phyloP scores from a whole-genome alignment of 1,284 basidiomycete genomes.

The Limonomyces culmigenus region DNA sequence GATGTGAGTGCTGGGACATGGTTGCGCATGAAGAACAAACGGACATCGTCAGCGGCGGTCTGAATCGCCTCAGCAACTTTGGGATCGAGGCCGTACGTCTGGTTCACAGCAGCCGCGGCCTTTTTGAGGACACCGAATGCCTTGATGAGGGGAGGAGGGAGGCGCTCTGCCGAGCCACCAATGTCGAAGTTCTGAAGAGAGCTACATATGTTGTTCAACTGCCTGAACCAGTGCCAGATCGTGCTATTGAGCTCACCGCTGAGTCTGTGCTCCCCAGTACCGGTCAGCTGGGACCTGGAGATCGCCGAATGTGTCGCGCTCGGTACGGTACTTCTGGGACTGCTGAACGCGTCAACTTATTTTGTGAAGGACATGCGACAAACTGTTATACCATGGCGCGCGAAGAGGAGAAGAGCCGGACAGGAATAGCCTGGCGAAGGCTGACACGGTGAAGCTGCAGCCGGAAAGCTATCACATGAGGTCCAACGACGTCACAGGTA shows the following conservation, averaged over 20 bases:
- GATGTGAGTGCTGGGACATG: constrained; percentile 2
- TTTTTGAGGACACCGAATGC: constrained; percentile 98
- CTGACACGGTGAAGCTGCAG: too few relatives aligned
- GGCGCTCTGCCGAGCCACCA: constrained; percentile 83
- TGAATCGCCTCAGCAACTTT: constrained; percentile 85
- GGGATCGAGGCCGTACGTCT: constrained; percentile 80
- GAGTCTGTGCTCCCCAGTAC: constrained; percentile 99
- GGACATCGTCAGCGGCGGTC: constrained; percentile 84
- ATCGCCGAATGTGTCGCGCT: constrained; percentile 84
- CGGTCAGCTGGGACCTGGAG: constrained; percentile 87
- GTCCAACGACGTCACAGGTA: too few relatives aligned
- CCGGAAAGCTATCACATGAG: too few relatives aligned
- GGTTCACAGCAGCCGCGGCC: constrained; percentile 88
- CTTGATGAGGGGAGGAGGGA: constrained; percentile 90
- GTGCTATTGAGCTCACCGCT: constrained; percentile 38
- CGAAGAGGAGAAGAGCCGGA: constrained; percentile 19
- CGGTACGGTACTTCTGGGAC: constrained; percentile 38
- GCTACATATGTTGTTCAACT: constrained; percentile 18
- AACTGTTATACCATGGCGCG: constrained; percentile 29
- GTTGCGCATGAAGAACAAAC: constrained; percentile 10
- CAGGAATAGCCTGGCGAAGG: too few relatives aligned
- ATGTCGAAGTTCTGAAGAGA: constrained; percentile 99
- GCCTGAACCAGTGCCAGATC: not conserved
- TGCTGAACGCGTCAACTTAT: constrained; percentile 4
- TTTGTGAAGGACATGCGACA: not conserved